Evolutionary conservation across 2,329 filamentous ascomycete species (phyloP).

Genomic region (Helicocarpus griseus): DNA sequence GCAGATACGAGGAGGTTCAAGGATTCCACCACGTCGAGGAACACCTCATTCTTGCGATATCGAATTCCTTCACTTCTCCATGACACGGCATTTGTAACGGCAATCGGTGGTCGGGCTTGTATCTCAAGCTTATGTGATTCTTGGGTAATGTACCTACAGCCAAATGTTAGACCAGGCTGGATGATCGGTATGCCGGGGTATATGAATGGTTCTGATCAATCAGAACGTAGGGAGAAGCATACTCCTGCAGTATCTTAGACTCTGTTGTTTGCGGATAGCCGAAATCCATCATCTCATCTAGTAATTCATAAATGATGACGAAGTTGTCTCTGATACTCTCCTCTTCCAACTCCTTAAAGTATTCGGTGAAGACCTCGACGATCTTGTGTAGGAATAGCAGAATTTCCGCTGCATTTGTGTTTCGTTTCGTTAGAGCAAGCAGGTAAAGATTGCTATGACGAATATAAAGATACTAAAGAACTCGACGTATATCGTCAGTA

Average conservation of each 20-base stretch:
- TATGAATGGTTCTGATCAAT: neutral
- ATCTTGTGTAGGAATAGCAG: conserved; percentile 96
- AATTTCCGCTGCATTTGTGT: conserved; percentile 97
- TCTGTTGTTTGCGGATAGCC: conserved; percentile 98
- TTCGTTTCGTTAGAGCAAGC: conserved; percentile 93
- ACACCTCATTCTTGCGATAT: conserved; percentile 99
- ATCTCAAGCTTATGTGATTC: conserved; percentile 98
- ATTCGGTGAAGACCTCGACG: conserved; percentile 98
- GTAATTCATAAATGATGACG: conserved; percentile 94
- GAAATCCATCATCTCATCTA: conserved; percentile 99
- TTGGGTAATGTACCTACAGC: conserved; percentile 76
- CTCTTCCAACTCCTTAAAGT: conserved; percentile 98
- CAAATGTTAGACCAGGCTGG: neutral
- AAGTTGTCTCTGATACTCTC: conserved; percentile 99
- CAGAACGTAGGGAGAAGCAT: conserved; percentile 12
- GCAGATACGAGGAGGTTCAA: conserved; percentile 91
- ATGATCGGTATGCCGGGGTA: neutral
- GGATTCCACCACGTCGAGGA: conserved; percentile 93
- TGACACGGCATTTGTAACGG: conserved; percentile 94
- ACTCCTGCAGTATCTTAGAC: conserved; percentile 94
- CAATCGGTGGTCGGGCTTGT: conserved; percentile 89
- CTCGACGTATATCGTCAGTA: conserved; percentile 13
- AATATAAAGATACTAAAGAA: conserved; percentile 84
- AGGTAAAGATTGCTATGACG: conserved; percentile 98
- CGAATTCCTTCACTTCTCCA: conserved; percentile 97